Evolutionary conservation across 2,329 filamentous ascomycete genomes (phyloP), one percentile per base, ranked within the genome.

Genomic region (Neurospora sp.): DNA sequence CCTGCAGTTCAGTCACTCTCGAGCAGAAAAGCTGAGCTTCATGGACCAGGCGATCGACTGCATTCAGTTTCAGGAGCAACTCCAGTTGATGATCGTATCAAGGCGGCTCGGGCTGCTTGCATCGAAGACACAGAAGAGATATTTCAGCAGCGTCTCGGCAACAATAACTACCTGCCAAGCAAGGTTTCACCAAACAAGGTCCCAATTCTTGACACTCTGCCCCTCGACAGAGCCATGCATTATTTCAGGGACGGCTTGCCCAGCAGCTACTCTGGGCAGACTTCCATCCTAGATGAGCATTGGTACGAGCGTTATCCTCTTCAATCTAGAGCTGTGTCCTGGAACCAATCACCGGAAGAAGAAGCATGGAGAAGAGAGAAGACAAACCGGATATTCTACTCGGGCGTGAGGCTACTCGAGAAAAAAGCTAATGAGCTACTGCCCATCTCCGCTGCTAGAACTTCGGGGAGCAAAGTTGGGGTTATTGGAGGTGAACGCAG

Each of bases 381-480:
- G 33, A 75, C 80, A 66, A 73, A 80, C 66, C 73, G 72, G 4
- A 72, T 74, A 40, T 85, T 84, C 77, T 83, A 84, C 67, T 76
- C 77, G 0, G 82, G 82, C 46, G 76, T 78, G 36, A 77, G 78
- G 39, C 72, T 83, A 33, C 76, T 77, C 66, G 81, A 79, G 73
- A 73, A 76, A 2, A 73, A 79, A 11, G 74, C 52, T 62, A 77
- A 2, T 72, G 76, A 28, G 76, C 79, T 10, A 70, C 78, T 15
- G 72, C 72, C 6, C 80, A 82, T 66, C 76, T 77, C 23, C 75
- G 75, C 23, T 73, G 76, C 66, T 77, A 76, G 23, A 73, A 69
- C 68, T 71, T 75, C 62, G 52, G 74, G 78, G 69, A 75, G 76
- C 23, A 73, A 73, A 7, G 76, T 82, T 58, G 81, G 82, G 4